These are phyloP conservation scores for Carex littledalei DNA, from an alignment of 176 grass and related monocot genomes.

Conservation along the genomic window DNA sequence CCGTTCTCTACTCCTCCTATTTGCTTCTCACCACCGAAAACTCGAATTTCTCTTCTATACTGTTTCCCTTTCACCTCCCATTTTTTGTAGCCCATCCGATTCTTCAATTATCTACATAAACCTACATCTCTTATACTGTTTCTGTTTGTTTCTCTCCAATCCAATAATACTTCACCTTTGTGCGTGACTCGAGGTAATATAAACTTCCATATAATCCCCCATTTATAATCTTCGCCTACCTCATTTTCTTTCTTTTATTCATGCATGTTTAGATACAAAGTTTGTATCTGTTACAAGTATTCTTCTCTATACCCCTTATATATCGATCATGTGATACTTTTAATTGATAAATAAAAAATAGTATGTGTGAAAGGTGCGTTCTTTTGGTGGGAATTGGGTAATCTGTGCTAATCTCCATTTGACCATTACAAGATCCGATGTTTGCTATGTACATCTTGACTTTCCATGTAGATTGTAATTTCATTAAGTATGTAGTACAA, in stretches of 20 bases:
- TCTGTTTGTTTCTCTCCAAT: neutral
- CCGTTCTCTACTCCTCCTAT: neutral
- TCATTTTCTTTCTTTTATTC: neutral
- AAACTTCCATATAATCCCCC: neutral
- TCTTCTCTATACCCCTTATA: neutral
- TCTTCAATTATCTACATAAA: neutral
- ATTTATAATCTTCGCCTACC: neutral
- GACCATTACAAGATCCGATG: neutral
- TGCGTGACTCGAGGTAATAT: neutral
- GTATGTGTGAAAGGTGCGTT: neutral
- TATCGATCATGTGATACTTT: neutral
- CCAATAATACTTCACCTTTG: neutral
- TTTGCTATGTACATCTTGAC: neutral
- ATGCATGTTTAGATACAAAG: neutral
- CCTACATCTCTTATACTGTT: too few relatives aligned
- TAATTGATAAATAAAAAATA: neutral
- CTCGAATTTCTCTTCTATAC: neutral
- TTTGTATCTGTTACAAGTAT: neutral
- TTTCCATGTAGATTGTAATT: neutral
- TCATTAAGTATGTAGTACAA: neutral
- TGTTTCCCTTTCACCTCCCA: neutral
- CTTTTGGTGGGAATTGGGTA: neutral
- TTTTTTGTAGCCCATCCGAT: neutral
- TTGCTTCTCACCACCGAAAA: neutral
- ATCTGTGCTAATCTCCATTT: neutral